Evolutionary conservation across 83 land plant species (phyloP), one percentile per base, ranked within the genome.

Genomic region (Isoetes engelmannii): DNA sequence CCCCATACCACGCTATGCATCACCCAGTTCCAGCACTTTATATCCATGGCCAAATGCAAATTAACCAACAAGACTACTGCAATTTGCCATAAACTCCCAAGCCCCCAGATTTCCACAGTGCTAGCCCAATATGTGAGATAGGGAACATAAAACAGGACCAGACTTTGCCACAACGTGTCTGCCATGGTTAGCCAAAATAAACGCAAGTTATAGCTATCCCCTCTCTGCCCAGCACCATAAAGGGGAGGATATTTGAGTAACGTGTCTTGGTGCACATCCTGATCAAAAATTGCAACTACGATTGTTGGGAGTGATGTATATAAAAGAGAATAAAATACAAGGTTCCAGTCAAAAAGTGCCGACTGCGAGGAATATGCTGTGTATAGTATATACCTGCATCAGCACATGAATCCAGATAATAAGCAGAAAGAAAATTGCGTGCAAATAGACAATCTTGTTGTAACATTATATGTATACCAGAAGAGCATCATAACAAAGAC

Each of bases 131-230:
- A 94, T 12, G 85, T 80, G 28, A 81, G 48, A 47, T 77, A 83
- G 42, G 92, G 96, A n/a, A 88, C 69, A 75, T 78, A 88, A 61
- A 90, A 92, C 63, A 84, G 70, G 53, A 78, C 98, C 7, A 77
- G 45, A 63, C 97, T 94, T 67, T 94, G 98, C 96, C 96, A 94
- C 56, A 94, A 20, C 4, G 98, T 84, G 73, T 94, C 96, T 63
- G 77, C 0, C 85, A 94, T 90, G 10, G 85, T 84, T 8, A 86
- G 17, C 87, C 92, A 84, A 59, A 94, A 94, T 41, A 94, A 73
- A 12, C 17, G 71, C 18, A 28, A 10, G 78, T 88, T 94, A 76
- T 94, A 94, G 45, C 80, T 50, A 63, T 88, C 92, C 12, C 83
- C 77, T 56, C 88, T 86, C 63, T 90, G 98, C 56, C 98, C 98